phyloP scores from a whole-genome alignment of 305 asterid species.

The Rubia tinctorum region DNA sequence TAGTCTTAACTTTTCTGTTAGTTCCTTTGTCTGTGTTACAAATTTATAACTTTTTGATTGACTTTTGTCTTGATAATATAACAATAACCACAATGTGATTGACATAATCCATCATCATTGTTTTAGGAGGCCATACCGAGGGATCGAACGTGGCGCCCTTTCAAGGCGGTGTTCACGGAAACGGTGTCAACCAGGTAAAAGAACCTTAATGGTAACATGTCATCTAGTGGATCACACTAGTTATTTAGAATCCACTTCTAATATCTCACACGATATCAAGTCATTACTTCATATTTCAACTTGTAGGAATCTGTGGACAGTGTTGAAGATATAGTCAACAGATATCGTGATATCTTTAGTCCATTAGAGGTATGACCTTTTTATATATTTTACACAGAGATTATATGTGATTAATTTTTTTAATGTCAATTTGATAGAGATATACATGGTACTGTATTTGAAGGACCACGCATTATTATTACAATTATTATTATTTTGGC shows the following conservation, averaged over 20 bases:
- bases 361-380: neutral
- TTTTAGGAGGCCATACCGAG: neutral
- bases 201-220: neutral
- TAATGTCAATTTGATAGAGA: neutral
- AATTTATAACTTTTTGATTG: too few species aligned
- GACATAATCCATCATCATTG: slow-evolving; percentile 5
- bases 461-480: neutral
- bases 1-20: too few species aligned
- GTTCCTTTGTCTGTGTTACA: too few species aligned
- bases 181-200: slow-evolving; percentile 7
- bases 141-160: neutral
- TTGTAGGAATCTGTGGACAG: slow-evolving; percentile 7
- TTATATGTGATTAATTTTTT: neutral
- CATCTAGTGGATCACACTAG: neutral
- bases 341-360: neutral
- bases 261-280: neutral
- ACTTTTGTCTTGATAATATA: too few species aligned
- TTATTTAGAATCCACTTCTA: neutral
- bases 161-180: neutral
- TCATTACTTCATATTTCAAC: neutral
- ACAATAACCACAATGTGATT: neutral
- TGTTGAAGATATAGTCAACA: neutral
- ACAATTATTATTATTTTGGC: neutral
- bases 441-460: neutral
- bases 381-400: neutral